A percentile compares a stretch with the other conserved stretches of the same genome.
Evolutionary conservation across 202 grass and related monocot species (phyloP).

Genomic region (Panicum hallii): DNA sequence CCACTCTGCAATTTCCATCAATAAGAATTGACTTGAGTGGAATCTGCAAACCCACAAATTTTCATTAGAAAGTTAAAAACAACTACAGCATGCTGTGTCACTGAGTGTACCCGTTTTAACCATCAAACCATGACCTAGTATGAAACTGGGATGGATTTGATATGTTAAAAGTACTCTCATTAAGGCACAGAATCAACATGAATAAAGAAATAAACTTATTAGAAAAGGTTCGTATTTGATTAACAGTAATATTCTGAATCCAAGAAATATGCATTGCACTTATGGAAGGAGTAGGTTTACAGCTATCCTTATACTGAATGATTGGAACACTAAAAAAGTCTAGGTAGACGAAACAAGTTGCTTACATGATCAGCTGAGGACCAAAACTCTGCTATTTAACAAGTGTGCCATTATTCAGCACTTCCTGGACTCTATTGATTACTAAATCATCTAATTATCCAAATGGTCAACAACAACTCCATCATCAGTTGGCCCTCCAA

Average conservation of each 20-base stretch:
- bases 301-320: slow-evolving; percentile 6
- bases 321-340: slow-evolving; percentile 30
- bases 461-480: slow-evolving; percentile 14
- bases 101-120: not conserved
- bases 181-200: not conserved
- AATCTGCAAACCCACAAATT: slow-evolving; percentile 53
- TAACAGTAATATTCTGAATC: not conserved
- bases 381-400: not conserved
- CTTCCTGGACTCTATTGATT: not conserved
- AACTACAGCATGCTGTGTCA: slow-evolving; percentile 11
- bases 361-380: slow-evolving; percentile 34
- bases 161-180: not conserved
- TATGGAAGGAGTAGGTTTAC: slow-evolving; percentile 31
- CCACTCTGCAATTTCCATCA: slow-evolving; percentile 95
- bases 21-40: slow-evolving; percentile 79
- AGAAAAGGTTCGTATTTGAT: not conserved
- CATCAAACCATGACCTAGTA: not conserved
- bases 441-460: not conserved
- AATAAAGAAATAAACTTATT: slow-evolving; percentile 18
- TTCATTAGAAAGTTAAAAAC: slow-evolving; percentile 29
- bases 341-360: slow-evolving; percentile 39
- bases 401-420: not conserved
- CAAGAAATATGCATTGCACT: slow-evolving; percentile 7
- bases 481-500: not conserved
- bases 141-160: not conserved